Conservation (phyloP, 352 stramenopile species). For the Peronospora farinosa region DNA sequence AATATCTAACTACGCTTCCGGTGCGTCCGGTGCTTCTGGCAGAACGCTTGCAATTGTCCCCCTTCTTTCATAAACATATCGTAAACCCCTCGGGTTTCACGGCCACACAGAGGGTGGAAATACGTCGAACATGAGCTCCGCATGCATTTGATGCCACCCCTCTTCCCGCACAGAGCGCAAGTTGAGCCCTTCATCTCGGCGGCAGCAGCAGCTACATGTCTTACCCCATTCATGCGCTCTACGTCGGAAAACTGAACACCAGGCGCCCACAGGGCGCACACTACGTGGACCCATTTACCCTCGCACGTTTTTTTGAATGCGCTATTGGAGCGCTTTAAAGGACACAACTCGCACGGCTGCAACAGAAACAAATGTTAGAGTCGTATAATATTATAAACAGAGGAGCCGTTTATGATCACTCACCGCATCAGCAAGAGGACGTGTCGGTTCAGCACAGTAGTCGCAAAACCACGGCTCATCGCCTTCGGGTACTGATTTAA, state of each 20-base stretch:
- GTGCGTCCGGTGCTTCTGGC: slow-evolving; percentile 64
- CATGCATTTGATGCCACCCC: slow-evolving; percentile 82
- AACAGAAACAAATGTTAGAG: slow-evolving; percentile 10
- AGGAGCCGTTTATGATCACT: slow-evolving; percentile 2
- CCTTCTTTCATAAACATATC: slow-evolving; percentile 90
- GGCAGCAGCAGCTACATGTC: slow-evolving; percentile 62
- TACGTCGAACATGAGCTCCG: slow-evolving; percentile 54
- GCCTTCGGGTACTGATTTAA: slow-evolving; percentile 68
- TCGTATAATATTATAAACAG: background rate
- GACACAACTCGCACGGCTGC: slow-evolving; percentile 74
- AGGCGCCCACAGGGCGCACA: slow-evolving; percentile 81
- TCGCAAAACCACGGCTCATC: slow-evolving; percentile 85
- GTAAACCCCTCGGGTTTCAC: slow-evolving; percentile 67
- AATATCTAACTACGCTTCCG: slow-evolving; percentile 36
- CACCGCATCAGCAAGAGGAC: slow-evolving; percentile 45
- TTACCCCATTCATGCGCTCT: slow-evolving; percentile 76
- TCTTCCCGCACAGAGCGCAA: slow-evolving; percentile 60
- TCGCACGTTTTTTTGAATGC: slow-evolving; percentile 84
- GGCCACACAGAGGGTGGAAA: slow-evolving; percentile 82
- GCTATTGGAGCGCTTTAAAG: slow-evolving; percentile 51
- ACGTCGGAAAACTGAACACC: slow-evolving; percentile 83
- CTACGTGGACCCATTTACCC: slow-evolving; percentile 77
- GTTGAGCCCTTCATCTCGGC: slow-evolving; percentile 52
- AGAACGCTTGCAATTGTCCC: slow-evolving; percentile 77
- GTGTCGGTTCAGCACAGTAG: slow-evolving; percentile 48